Base-by-base conservation (phyloP, 169 alveolate genomes). In the Babesia ovata region DNA sequence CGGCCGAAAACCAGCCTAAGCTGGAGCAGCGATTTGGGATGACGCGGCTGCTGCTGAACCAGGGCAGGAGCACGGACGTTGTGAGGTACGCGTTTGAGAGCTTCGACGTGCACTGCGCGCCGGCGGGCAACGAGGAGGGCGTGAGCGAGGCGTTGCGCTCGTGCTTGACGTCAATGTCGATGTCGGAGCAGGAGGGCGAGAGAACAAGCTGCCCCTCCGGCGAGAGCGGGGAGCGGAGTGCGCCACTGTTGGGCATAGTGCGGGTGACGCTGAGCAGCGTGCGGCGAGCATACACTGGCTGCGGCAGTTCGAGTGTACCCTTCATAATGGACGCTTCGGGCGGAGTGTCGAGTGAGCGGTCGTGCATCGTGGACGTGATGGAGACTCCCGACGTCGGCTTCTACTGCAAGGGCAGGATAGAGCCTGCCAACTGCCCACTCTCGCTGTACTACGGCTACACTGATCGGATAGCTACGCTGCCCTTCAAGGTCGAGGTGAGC, bases 311-410 rank as follows among this genome's bases (percentile, higher is more conserved):
- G 57, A 36, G 24, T 12, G 36, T 33, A 17, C 66, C 56, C 0
- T 29, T 72, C n/a, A 29, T 72, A 16, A 42, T 45, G 33, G 59
- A 22, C 48, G 44, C 9, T 8, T 26, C 24, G 11, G 52, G 53
- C 0, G 16, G 12, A 4, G 26, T 6, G 17, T 12, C 29, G n/a
- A 33, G 4, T 12, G 60, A 13, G n/a, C 19, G 33, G 22, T 24
- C 59, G 17, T 63, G 71, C 39, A 26, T 53, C n/a, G 49, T 60
- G 46, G 86, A 76, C 49, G 53, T 76, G 24, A 65, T 76, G 86
- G 70, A 56, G 21, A 49, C 39, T 39, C 75, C 59, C 28, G 17
- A 33, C 29, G 36, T 76, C 0, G 86, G 86, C 22, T 76, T 76
- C 54, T 65, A 65, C 42, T 76, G 86, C 52, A 54, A 56, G 39